A percentile compares a stretch with the other conserved stretches of the same genome.
phyloP scores from a whole-genome alignment of 257 asterid species.

The Solanum pinnatisectum region DNA sequence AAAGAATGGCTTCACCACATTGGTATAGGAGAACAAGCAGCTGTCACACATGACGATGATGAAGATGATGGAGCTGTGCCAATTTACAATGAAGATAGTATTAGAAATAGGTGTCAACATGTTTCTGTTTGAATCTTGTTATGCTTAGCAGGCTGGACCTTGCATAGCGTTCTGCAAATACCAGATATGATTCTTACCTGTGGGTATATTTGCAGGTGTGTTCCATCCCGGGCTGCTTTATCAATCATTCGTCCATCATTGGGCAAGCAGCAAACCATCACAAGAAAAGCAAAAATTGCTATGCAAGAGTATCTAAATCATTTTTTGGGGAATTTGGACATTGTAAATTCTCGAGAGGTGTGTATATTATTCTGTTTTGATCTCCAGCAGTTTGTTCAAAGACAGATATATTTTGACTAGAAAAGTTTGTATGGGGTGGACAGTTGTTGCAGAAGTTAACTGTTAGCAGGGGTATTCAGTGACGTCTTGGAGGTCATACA shows the following conservation, averaged over 20 bases:
- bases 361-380: conserved; percentile 9
- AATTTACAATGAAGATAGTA: conserved; percentile 42
- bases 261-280: conserved; percentile 57
- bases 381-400: not conserved
- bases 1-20: conserved; percentile 79
- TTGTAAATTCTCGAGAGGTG: conserved; percentile 82
- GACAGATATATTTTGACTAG: not conserved
- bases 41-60: conserved; percentile 66
- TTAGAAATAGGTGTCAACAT: conserved; percentile 47
- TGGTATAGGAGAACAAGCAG: conserved; percentile 78
- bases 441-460: not conserved
- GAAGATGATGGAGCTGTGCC: conserved; percentile 82
- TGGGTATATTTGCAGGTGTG: conserved; percentile 40
- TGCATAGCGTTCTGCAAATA: not conserved
- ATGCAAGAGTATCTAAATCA: conserved; percentile 93
- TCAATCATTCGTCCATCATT: conserved; percentile 81
- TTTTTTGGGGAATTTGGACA: conserved; percentile 84
- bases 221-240: conserved; percentile 83
- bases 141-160: not conserved
- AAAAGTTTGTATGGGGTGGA: not conserved
- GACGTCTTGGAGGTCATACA: not conserved
- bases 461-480: not conserved
- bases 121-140: not conserved
- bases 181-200: not conserved
- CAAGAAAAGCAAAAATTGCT: conserved; percentile 75